Base-by-base conservation (phyloP, 768 basidiomycete genomes). In the Hydnum rufescens region DNA sequence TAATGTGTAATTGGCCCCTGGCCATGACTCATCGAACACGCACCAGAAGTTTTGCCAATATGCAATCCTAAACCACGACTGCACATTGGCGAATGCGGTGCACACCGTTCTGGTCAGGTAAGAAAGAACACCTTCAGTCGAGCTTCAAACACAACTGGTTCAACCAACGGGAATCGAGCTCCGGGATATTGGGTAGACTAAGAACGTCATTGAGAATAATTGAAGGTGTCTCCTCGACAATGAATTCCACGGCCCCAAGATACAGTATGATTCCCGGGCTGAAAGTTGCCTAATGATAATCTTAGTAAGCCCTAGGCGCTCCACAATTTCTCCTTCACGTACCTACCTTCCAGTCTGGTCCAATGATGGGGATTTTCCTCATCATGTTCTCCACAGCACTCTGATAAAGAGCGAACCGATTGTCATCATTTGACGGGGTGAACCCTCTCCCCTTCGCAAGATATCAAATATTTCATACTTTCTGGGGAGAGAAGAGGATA, bases 1-100 rank as follows among this genome's bases (percentile, higher is more conserved):
- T n/a, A n/a, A n/a, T n/a, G n/a, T n/a, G n/a, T n/a, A n/a, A n/a
- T n/a, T n/a, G n/a, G n/a, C n/a, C n/a, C n/a, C n/a, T n/a, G n/a
- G n/a, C n/a, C n/a, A n/a, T n/a, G n/a, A n/a, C n/a, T n/a, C n/a
- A n/a, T n/a, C n/a, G n/a, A n/a, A n/a, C n/a, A n/a, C n/a, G n/a
- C n/a, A 90, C 89, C 71, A 96, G 63, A 8, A 96, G 72, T 64
- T 95, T 90, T 1, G 86, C 86, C 3, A 71, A 64, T 96, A 96
- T 19, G 83, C 88, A 64, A 86, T 93, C 64, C 93, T 93, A 59
- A 95, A 70, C 92, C 92, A 96, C 8, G 77, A 80, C 1, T 86
- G 82, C n/a, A 92, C 85, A 57, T 86, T 86, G 0, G 77, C 78
- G 0, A 81, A 25, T 6, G 23, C 18, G 54, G 71, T 57, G 51